Base-by-base conservation (phyloP, 2,329 filamentous ascomycete genomes). In the Teratosphaeriaceae sp. region DNA sequence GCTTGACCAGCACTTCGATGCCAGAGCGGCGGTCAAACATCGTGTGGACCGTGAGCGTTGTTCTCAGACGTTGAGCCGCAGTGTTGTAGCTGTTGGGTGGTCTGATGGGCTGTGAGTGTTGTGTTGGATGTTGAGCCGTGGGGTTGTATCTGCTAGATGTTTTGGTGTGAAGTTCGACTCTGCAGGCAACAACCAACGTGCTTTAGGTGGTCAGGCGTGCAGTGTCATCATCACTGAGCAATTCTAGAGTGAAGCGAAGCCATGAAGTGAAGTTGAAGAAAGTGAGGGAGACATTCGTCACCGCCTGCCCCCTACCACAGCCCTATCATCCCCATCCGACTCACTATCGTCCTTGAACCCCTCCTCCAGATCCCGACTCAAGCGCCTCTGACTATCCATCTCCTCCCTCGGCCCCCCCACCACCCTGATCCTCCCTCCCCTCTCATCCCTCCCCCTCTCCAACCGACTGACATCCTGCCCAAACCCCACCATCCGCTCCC, bases 321-420 rank as follows among this genome's bases (percentile, higher is more conserved):
- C 49, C 29, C 35, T 44, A 31, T 80, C 78, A 27, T 82, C 61
- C 42, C 80, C 78, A 22, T 83, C 79, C 43, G 83, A 79, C 35
- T 46, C 44, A 31, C 29, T 35, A 58, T 85, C 81, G 60, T 86
- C 83, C 65, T 78, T 77, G 59, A 87, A 87, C 0, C 82, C 83
- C 56, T 83, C 76, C 61, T 90, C 85, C 40, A 90, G 64, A 54
- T 94, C 88, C 65, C 87, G 73, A 62, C 86, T 90, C 48, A 94
- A 57, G 49, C 88, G 73, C 53, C 78, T 70, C 33, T 73, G 67
- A 37, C 71, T 73, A 47, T 79, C 75, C 29, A 62, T 51, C 41
- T 53, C 35, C 31, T 65, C 64, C 36, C 54, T 63, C 63, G 38
- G 44, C 49, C 64, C 23, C 62, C 63, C n/a, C 53, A 53, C 24